Percentiles rank a stretch among this genome's conserved stretches.
These are phyloP conservation scores for Endothia cerciana DNA, from an alignment of 2,329 filamentous ascomycete species.

Conservation along the genomic window DNA sequence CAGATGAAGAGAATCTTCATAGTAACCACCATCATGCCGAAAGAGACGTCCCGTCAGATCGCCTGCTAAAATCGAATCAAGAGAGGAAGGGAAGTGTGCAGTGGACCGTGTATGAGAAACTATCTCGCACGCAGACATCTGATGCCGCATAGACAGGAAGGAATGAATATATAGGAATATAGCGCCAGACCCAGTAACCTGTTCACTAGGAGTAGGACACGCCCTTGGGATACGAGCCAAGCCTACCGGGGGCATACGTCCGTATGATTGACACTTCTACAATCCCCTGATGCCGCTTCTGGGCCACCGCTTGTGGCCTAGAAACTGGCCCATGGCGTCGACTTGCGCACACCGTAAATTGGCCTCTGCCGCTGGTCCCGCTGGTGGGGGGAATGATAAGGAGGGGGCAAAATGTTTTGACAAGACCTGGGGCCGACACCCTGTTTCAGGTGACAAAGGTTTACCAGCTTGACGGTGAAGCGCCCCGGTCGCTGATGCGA, in stretches of 20 bases:
- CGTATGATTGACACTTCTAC: not conserved
- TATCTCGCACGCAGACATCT: not conserved
- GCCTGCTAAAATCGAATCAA: no score
- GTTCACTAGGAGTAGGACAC: not conserved
- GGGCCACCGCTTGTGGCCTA: not conserved
- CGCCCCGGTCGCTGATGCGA: not conserved
- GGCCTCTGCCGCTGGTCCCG: not conserved
- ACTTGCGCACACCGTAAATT: not conserved
- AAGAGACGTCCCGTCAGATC: not conserved
- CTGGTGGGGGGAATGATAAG: not conserved
- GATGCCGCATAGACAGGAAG: no score
- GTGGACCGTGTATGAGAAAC: not conserved
- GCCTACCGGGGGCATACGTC: not conserved
- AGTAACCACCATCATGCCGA: not conserved
- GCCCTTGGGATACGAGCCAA: not conserved
- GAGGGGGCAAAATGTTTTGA: not conserved
- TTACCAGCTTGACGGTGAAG: not conserved
- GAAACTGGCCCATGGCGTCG: not conserved
- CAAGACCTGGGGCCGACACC: not conserved
- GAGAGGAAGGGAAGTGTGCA: not conserved
- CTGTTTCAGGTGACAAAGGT: not conserved
- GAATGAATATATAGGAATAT: not conserved
- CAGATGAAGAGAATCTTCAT: constrained; percentile 45
- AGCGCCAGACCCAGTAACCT: not conserved
- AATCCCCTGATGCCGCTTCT: constrained; percentile 1